Conservation (phyloP, 208 protist species). For the Leishmania guyanensis region DNA sequence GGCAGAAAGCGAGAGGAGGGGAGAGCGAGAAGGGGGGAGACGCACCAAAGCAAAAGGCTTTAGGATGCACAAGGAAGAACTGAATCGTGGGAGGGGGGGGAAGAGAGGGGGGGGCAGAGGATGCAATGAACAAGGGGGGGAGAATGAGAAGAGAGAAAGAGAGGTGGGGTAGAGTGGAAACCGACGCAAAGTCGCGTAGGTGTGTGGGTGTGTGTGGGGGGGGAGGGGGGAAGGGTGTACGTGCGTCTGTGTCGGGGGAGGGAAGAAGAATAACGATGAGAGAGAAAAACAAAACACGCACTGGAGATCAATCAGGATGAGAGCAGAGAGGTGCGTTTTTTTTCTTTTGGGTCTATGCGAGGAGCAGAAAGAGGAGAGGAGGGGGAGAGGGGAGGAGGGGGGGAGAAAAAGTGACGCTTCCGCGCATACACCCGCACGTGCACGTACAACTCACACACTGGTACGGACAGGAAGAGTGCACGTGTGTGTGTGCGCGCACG, state of each 20-base stretch:
- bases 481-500: too few species aligned
- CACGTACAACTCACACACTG: neutral
- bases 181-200: neutral
- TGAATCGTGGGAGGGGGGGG: neutral
- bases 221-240: neutral
- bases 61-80: neutral
- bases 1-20: neutral
- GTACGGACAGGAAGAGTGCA: neutral
- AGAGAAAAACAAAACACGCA: neutral
- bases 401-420: neutral
- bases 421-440: neutral
- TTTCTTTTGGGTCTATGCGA: neutral
- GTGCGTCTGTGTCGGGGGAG: too few species aligned
- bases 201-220: neutral
- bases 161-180: neutral
- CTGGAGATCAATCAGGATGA: neutral
- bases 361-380: neutral
- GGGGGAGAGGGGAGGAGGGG: neutral
- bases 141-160: neutral
- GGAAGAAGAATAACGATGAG: neutral
- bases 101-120: neutral
- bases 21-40: neutral
- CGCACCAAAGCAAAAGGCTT: neutral
- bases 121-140: neutral
- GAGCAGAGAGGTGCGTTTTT: neutral